Conservation (phyloP, 768 basidiomycete genomes). For the Leccinum obscurum region DNA sequence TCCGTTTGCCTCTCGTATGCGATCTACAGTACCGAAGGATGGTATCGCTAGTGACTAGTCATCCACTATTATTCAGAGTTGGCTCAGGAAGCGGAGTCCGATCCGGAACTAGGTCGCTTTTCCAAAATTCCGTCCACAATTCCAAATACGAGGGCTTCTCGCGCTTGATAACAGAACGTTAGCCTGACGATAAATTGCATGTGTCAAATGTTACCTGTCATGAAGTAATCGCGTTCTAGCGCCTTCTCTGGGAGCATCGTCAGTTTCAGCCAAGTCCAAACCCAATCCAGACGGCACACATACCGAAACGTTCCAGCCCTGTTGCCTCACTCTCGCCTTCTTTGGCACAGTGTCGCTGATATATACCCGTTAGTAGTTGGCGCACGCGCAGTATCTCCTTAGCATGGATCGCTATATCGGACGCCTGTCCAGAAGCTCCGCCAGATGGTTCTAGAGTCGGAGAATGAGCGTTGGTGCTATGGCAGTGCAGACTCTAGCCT, state of each 20-base stretch:
- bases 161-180: constrained; percentile 48
- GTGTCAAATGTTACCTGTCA: constrained; percentile 63
- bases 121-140: constrained; percentile 92
- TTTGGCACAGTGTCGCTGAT: constrained; percentile 80
- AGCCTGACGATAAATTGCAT: constrained; percentile 21
- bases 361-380: constrained; percentile 80
- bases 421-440: constrained; percentile 92
- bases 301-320: constrained; percentile 79
- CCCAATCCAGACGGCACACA: constrained; percentile 30
- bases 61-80: constrained; percentile 4
- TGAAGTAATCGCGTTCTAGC: constrained; percentile 92
- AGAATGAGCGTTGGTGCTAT: constrained; percentile 11
- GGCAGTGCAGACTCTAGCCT: constrained; percentile 24
- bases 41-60: constrained; percentile 7
- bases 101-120: constrained; percentile 62
- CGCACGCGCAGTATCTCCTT: constrained; percentile 93
- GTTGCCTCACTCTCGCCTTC: constrained; percentile 61
- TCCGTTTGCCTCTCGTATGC: constrained; percentile 1
- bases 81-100: constrained; percentile 24
- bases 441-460: constrained; percentile 82
- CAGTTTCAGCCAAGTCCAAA: constrained; percentile 23
- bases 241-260: constrained; percentile 62
- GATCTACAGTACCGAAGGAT: neutral
- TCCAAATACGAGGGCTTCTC: constrained; percentile 88
- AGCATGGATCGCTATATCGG: constrained; percentile 97